Conservation (phyloP, 1,284 basidiomycete species). For the Moesziomyces sp. region DNA sequence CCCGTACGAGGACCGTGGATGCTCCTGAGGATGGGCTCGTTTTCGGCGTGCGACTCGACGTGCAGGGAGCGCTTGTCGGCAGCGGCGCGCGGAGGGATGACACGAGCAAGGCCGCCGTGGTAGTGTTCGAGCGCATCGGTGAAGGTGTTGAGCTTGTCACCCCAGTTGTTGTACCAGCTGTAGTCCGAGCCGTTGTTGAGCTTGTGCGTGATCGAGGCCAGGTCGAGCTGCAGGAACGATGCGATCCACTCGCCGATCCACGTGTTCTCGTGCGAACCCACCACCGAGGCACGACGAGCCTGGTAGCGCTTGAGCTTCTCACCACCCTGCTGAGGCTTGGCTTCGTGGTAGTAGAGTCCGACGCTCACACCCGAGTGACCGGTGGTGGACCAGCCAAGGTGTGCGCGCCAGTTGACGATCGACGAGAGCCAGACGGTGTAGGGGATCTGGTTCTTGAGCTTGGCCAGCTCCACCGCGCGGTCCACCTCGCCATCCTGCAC, state of each 20-base stretch:
- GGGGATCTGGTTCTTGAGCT: conserved; percentile 39
- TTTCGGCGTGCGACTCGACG: conserved; percentile 30
- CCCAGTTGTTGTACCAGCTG: conserved; percentile 54
- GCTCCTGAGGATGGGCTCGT: conserved; percentile 37
- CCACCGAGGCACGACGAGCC: conserved; percentile 18
- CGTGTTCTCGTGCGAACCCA: conserved; percentile 60
- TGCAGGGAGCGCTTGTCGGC: conserved; percentile 28
- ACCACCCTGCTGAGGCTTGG: conserved; percentile 21
- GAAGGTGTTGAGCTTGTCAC: conserved; percentile 36
- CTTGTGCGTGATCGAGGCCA: conserved; percentile 39
- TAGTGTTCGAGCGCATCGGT: conserved; percentile 52
- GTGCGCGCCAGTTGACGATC: conserved; percentile 58
- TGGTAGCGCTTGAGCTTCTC: conserved; percentile 32
- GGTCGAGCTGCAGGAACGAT: conserved; percentile 45
- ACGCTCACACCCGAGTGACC: conserved; percentile 56
- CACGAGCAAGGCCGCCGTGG: conserved; percentile 45
- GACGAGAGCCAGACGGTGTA: conserved; percentile 43
- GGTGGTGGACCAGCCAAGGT: conserved; percentile 55
- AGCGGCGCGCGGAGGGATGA: conserved; percentile 21
- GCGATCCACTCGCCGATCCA: conserved; percentile 57
- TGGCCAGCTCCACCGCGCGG: conserved; percentile 41
- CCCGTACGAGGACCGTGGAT: conserved; percentile 34
- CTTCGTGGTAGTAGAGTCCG: conserved; percentile 51
- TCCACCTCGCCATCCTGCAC: conserved; percentile 52
- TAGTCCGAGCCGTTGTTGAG: conserved; percentile 54